phyloP scores from a whole-genome alignment of 805 yeast genomes.

The Ascoidea rubescens region DNA sequence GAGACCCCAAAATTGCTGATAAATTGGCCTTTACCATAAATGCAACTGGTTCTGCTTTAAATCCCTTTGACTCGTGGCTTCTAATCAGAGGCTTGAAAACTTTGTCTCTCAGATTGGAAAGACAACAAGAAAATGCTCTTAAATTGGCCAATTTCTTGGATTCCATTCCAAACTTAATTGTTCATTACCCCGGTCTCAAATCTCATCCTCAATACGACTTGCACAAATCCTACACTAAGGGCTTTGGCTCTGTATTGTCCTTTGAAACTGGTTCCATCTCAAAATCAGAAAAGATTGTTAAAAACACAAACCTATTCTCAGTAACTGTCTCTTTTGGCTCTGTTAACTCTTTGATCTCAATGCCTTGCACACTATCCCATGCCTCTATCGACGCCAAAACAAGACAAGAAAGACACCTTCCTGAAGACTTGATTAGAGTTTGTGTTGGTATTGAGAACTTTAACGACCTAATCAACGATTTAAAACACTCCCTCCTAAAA shows the following conservation, averaged over 20 bases:
- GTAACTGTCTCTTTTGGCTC: slow-evolving; percentile 92
- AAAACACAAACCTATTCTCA: slow-evolving; percentile 62
- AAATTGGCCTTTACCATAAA: slow-evolving; percentile 65
- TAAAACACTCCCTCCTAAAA: slow-evolving; percentile 51
- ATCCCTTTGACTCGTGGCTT: slow-evolving; percentile 91
- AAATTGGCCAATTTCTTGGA: slow-evolving; percentile 65
- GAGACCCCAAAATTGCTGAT: slow-evolving; percentile 49
- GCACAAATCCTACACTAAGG: slow-evolving; percentile 64
- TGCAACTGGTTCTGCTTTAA: slow-evolving; percentile 80
- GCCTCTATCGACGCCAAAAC: slow-evolving; percentile 88
- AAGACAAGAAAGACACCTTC: slow-evolving; percentile 78
- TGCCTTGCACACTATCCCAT: slow-evolving; percentile 95
- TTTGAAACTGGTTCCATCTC: slow-evolving; percentile 74
- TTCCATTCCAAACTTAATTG: slow-evolving; percentile 41
- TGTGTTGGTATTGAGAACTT: slow-evolving; percentile 85
- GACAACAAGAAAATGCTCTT: slow-evolving; percentile 74
- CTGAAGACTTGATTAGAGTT: slow-evolving; percentile 81
- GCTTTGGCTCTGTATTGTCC: slow-evolving; percentile 81
- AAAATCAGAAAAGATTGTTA: slow-evolving; percentile 59
- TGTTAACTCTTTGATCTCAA: slow-evolving; percentile 80
- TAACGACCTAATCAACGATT: slow-evolving; percentile 71
- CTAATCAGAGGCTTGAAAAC: slow-evolving; percentile 82
- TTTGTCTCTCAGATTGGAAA: slow-evolving; percentile 70
- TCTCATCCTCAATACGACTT: slow-evolving; percentile 60
- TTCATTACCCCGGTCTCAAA: slow-evolving; percentile 75